A percentile compares a stretch with the other conserved stretches of the same genome.
phyloP scores from a whole-genome alignment of 2,329 filamentous ascomycete genomes.

The Botrytis hyacinthi region DNA sequence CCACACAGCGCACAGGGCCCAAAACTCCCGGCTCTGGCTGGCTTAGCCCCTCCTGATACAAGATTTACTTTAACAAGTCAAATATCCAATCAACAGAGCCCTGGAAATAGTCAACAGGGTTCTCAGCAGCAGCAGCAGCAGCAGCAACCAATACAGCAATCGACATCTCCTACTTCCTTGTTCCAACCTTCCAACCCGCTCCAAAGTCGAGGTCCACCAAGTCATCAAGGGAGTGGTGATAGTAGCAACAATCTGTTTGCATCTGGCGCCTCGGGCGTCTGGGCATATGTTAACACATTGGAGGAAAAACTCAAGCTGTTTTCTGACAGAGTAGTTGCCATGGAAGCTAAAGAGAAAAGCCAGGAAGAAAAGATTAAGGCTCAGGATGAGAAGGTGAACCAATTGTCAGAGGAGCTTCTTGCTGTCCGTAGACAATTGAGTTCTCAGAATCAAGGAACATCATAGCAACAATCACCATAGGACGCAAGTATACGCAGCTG shows the following conservation, averaged over 20 bases:
- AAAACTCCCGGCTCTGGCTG: constrained; percentile 38
- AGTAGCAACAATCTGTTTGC: constrained; percentile 68
- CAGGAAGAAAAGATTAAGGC: constrained; percentile 32
- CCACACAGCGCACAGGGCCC: constrained; percentile 34
- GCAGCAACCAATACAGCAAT: constrained; percentile 28
- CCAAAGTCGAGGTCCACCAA: constrained; percentile 35
- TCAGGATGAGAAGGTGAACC: constrained; percentile 32
- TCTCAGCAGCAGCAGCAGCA: constrained; percentile 28
- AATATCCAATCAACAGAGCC: constrained; percentile 29
- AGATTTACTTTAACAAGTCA: constrained; percentile 38
- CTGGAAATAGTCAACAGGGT: constrained; percentile 26
- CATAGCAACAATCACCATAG: constrained; percentile 32
- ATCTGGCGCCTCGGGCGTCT: constrained; percentile 60
- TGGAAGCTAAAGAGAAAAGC: constrained; percentile 40
- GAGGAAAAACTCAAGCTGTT: constrained; percentile 57
- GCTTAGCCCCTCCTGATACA: constrained; percentile 38
- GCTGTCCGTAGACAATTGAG: constrained; percentile 33
- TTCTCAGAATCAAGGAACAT: constrained; percentile 29
- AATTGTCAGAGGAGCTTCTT: constrained; percentile 34
- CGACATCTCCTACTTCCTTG: constrained; percentile 34
- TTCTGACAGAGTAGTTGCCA: constrained; percentile 44
- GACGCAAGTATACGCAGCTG: constrained; percentile 32
- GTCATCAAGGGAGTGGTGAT: constrained; percentile 43
- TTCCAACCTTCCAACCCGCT: constrained; percentile 47
- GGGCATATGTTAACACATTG: constrained; percentile 69